Evolutionary conservation across 345 rosid genomes (phyloP), one percentile per base, ranked within the genome.

Genomic region (Bruguiera gymnorhiza): DNA sequence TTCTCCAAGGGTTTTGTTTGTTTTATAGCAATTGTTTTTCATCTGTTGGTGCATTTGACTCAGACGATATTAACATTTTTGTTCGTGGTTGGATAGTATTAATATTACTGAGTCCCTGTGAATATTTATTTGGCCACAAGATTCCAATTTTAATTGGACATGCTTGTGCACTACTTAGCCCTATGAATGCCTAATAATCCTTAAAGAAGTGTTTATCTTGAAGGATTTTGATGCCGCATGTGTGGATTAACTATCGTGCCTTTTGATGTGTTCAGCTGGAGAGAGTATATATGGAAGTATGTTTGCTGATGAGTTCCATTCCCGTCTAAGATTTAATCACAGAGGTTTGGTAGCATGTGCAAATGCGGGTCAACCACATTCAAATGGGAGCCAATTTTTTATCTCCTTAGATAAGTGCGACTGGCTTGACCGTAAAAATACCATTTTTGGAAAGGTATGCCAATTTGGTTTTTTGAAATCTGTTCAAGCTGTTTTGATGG

Each of bases 361-460:
- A 18, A 92, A 92, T 84, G 91, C 88, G 32, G 89, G 96, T 70
- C 56, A 84, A 8, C 94, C 96, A 0, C 84, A 92, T 80, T 79
- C 99, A 0, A 95, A 92, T 78, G 98, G 98, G 32, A 95, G 97
- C 73, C 98, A 92, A 77, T 95, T 95, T 80, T 95, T 95, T 70
- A 83, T 92, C 59, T 80, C 99, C 27, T 82, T 95, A 84, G 99
- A 92, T 87, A 88, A 83, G 70, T 89, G 86, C 64, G 97, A 95
- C 59, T 92, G 98, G 98, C 92, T 95, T 75, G 96, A 92, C 69
- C 62, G 69, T 51, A 85, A 92, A 74, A 85, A 88, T 55, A 95
- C 98, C 36, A 95, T 92, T 72, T 95, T 86, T 36, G 96, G 97
- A 29, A 95, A 95, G 98, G 99, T 89, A 78, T 66, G 19, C 26